Evolutionary conservation across 2,329 filamentous ascomycete species (phyloP).

Genomic region (Colletotrichum musicola): DNA sequence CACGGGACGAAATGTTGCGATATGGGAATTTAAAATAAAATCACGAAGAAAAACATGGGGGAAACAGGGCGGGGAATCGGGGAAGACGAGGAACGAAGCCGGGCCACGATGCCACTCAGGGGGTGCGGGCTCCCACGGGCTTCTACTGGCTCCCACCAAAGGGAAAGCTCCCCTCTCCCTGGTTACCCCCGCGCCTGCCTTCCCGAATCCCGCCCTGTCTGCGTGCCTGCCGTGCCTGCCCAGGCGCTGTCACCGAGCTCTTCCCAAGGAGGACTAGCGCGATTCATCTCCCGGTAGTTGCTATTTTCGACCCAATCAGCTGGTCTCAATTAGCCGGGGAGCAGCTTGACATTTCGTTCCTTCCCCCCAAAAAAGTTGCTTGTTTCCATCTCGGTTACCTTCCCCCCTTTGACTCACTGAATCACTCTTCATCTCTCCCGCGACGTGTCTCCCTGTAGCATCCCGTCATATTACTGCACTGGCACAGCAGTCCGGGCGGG

Average conservation of each 20-base stretch:
- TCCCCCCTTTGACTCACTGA: slow-evolving; percentile 29
- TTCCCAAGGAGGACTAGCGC: slow-evolving; percentile 17
- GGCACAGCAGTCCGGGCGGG: no score
- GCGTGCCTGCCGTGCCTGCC: no score
- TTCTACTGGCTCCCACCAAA: background rate
- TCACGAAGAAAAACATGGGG: slow-evolving; percentile 22
- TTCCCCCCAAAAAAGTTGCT: slow-evolving; percentile 12
- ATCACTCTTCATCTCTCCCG: slow-evolving; percentile 11
- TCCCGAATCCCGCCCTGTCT: no score
- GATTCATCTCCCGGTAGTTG: slow-evolving; percentile 30
- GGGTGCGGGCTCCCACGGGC: no score
- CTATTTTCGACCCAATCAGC: slow-evolving; percentile 25
- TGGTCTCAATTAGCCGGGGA: background rate
- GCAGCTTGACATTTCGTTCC: background rate
- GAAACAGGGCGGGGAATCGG: slow-evolving; percentile 24
- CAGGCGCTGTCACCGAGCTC: background rate
- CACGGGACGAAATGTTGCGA: slow-evolving; percentile 34
- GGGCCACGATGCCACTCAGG: slow-evolving; percentile 26
- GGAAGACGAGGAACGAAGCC: slow-evolving; percentile 31
- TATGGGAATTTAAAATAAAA: slow-evolving; percentile 28
- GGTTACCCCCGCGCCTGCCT: background rate
- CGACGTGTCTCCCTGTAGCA: background rate
- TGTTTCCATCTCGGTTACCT: slow-evolving; percentile 11
- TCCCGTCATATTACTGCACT: no score
- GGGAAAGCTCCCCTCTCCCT: background rate